A percentile compares a stretch with the other conserved stretches of the same genome.
Conservation (phyloP, 108 stramenopile species). For the Parmales sp. region DNA sequence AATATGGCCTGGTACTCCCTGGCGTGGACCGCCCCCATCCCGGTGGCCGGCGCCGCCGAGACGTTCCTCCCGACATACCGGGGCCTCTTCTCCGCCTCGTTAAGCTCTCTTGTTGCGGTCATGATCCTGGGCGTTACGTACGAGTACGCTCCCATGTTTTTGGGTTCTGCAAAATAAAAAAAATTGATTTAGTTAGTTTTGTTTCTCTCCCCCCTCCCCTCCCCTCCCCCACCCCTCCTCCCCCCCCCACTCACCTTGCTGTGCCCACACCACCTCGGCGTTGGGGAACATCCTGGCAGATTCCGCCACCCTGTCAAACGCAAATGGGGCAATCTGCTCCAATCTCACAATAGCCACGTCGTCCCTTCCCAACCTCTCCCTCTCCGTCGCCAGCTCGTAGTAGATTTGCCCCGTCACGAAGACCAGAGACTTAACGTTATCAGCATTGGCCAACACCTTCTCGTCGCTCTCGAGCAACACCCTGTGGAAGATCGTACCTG, state of each 20-base stretch:
- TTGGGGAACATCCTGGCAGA: slow-evolving; percentile 63
- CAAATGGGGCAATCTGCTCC: slow-evolving; percentile 97
- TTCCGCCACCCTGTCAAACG: slow-evolving; percentile 85
- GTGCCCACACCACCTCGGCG: slow-evolving; percentile 90
- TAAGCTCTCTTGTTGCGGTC: slow-evolving; percentile 88
- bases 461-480: slow-evolving; percentile 67
- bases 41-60: slow-evolving; percentile 90
- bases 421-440: slow-evolving; percentile 78
- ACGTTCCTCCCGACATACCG: slow-evolving; percentile 88
- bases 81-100: slow-evolving; percentile 71
- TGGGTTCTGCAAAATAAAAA: slow-evolving; percentile 28
- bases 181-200: too few species aligned
- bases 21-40: slow-evolving; percentile 77
- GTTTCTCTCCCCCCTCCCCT: too few species aligned
- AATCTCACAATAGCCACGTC: slow-evolving; percentile 91
- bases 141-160: slow-evolving; percentile 94
- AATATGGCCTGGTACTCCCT: slow-evolving; percentile 74
- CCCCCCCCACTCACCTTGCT: too few species aligned
- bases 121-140: slow-evolving; percentile 81
- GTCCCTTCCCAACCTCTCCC: slow-evolving; percentile 57
- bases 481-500: slow-evolving; percentile 77
- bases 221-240: too few species aligned
- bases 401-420: slow-evolving; percentile 96
- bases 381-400: slow-evolving; percentile 86
- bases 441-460: slow-evolving; percentile 54